These are phyloP conservation scores for Fusarium sp. DNA, from an alignment of 2,329 filamentous ascomycete genomes.

Conservation along the genomic window DNA sequence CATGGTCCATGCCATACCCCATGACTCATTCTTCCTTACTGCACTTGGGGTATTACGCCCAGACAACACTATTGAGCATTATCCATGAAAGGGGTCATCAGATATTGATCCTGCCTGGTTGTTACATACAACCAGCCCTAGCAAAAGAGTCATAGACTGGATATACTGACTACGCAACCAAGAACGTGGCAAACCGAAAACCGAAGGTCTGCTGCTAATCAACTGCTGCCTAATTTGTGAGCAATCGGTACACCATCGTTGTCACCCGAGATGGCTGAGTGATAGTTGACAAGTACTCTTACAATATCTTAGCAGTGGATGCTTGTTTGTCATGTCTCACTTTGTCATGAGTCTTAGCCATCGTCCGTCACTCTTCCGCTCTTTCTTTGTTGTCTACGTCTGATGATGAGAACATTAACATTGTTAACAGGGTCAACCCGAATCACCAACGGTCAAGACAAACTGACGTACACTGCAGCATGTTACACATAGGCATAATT, in stretches of 20 bases:
- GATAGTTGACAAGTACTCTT: background rate
- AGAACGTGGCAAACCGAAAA: background rate
- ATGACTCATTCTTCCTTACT: background rate
- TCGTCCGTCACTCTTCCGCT: background rate
- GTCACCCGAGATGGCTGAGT: background rate
- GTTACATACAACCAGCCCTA: background rate
- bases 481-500: background rate
- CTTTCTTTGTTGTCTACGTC: background rate
- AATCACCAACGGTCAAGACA: background rate
- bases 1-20: background rate
- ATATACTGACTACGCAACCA: background rate
- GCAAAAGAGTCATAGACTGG: slow-evolving; percentile 7
- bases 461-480: background rate
- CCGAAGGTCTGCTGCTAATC: background rate
- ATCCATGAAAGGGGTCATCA: background rate
- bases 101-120: slow-evolving; percentile 10
- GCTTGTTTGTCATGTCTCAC: background rate
- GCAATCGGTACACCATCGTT: background rate
- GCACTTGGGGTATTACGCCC: background rate
- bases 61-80: background rate
- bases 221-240: slow-evolving; percentile 8
- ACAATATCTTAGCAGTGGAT: background rate
- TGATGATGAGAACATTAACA: background rate
- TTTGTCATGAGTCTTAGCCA: background rate
- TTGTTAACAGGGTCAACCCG: background rate